A percentile compares a stretch with the other conserved stretches of the same genome.
These are phyloP conservation scores for Pythium phragmitis DNA, from an alignment of 352 stramenopile species.

Conservation along the genomic window DNA sequence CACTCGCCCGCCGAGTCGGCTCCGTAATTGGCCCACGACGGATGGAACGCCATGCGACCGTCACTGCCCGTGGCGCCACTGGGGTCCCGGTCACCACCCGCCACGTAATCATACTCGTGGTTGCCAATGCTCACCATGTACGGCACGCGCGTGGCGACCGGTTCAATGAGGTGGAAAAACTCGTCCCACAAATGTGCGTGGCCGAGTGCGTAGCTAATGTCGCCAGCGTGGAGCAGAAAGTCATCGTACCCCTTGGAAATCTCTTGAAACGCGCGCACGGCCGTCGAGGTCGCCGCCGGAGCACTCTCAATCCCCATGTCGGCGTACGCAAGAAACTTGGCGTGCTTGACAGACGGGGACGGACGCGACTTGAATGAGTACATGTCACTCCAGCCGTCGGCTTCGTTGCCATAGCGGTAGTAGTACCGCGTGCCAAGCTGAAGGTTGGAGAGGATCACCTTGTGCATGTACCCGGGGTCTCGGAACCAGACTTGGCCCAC, in stretches of 20 bases:
- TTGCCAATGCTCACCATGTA: conserved; percentile 84
- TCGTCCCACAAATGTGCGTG: conserved; percentile 68
- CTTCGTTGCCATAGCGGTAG: conserved; percentile 79
- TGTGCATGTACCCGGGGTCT: conserved; percentile 82
- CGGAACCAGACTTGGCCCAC: conserved; percentile 68
- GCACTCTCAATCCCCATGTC: conserved; percentile 75
- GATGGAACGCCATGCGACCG: conserved; percentile 70
- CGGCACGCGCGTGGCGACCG: conserved; percentile 61
- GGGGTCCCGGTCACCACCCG: conserved; percentile 52
- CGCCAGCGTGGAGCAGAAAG: conserved; percentile 39
- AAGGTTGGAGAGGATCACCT: conserved; percentile 57
- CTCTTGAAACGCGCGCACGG: conserved; percentile 31
- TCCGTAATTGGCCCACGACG: conserved; percentile 68
- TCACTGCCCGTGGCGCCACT: conserved; percentile 44
- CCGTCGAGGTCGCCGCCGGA: conserved; percentile 28
- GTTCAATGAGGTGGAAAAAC: conserved; percentile 74
- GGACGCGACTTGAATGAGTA: conserved; percentile 60
- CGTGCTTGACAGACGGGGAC: conserved; percentile 13
- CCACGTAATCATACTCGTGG: conserved; percentile 78
- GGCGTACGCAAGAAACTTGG: conserved; percentile 81
- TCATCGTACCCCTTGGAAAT: conserved; percentile 30
- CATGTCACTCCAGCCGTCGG: conserved; percentile 67
- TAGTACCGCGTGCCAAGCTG: conserved; percentile 49
- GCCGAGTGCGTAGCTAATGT: conserved; percentile 43
- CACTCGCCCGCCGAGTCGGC: conserved; percentile 72